Evolutionary conservation across 768 basidiomycete genomes (phyloP), one percentile per base, ranked within the genome.

Genomic region (Lentinula raphanica): DNA sequence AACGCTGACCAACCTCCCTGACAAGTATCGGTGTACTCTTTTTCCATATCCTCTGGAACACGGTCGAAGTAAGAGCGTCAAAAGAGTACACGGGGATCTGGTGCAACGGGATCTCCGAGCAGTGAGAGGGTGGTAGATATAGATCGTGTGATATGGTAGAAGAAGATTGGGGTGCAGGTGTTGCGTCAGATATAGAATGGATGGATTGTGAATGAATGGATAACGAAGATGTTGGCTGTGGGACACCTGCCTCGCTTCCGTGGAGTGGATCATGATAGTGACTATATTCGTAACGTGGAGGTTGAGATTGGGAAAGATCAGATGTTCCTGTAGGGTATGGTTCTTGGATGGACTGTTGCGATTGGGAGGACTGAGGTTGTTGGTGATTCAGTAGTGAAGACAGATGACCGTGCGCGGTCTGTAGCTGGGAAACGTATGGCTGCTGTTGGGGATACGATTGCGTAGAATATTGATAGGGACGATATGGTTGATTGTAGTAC

Each of bases 1-100:
- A 87, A 62, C 84, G 81, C 13, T 76, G 65, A 49, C 82, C 71
- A 19, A 92, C 70, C 28, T 79, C 82, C 28, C 84, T 87, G 48
- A 97, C 88, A 29, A 96, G 81, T 8, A 98, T 67, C 2, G 94
- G 91, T 35, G 87, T 76, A 27, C 94, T 94, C 42, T 71, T 71
- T 8, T 69, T 67, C 95, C 95, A 98, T 7, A 92, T 71, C 5
- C 71, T 67, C 49, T 81, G 80, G 72, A 95, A 94, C 15, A 78
- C 65, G 5, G 78, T 74, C 23, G 84, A 81, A 4, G 81, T 79
- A 23, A 92, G 76, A 19, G 81, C 75, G 7, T 71, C 62, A 56
- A 81, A 74, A 0, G 70, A 57, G 63, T 85, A 81, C 2, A 75
- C 73, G 23, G 69, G 71, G 42, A 85, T 82, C 0, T 68, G 58